These are phyloP conservation scores for Glycyrrhiza uralensis DNA, from an alignment of 306 rosid genomes.

Conservation along the genomic window DNA sequence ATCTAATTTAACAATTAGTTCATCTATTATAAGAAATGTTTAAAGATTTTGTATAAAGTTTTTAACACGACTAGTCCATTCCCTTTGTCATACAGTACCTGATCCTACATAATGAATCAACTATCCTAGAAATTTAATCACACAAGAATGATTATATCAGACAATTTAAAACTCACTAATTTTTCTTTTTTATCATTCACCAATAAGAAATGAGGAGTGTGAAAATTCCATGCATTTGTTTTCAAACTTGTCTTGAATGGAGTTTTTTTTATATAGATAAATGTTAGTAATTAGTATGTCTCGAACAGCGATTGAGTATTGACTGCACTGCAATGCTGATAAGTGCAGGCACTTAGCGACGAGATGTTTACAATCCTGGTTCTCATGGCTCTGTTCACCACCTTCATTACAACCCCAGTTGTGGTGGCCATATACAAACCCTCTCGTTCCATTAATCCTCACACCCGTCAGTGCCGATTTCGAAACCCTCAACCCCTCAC, in stretches of 20 bases:
- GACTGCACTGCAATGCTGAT: background rate
- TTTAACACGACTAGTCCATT: background rate
- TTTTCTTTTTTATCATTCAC: too few species aligned
- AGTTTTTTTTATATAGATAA: too few species aligned
- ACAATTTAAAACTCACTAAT: too few species aligned
- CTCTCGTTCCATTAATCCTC: background rate
- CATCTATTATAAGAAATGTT: background rate
- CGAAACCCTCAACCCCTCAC: background rate
- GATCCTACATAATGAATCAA: too few species aligned
- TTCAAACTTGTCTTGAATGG: too few species aligned
- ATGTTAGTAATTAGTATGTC: too few species aligned
- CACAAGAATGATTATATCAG: too few species aligned
- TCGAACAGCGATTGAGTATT: background rate
- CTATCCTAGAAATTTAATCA: too few species aligned
- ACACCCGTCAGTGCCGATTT: background rate
- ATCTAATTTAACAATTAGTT: background rate
- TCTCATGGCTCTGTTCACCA: constrained; percentile 47
- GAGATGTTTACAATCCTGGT: constrained; percentile 41
- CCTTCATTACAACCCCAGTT: constrained; percentile 45
- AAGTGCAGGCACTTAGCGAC: constrained; percentile 41
- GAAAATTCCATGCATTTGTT: background rate
- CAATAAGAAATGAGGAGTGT: background rate
- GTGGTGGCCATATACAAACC: constrained; percentile 38
- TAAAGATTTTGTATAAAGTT: background rate
- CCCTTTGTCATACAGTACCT: too few species aligned